Evolutionary conservation across 371 early-diverging fungal species (phyloP).

Genomic region (Rhizopus microsporus): DNA sequence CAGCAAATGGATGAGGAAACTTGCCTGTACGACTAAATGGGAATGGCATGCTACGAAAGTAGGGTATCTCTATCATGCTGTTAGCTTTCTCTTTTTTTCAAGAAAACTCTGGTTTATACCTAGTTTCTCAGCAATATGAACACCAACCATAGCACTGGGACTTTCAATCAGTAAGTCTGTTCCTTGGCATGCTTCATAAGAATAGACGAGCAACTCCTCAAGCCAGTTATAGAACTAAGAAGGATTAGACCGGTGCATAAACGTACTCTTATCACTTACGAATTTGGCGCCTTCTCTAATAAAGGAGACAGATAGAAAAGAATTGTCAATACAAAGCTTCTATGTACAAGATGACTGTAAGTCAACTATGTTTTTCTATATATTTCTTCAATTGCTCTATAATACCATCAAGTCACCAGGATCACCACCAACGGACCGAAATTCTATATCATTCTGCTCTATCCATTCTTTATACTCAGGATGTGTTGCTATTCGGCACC

Average conservation of each 20-base stretch:
- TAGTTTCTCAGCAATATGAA: constrained; percentile 77
- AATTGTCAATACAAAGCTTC: constrained; percentile 78
- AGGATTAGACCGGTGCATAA: neutral
- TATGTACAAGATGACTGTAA: constrained; percentile 13
- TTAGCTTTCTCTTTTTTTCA: neutral
- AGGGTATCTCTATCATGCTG: constrained; percentile 54
- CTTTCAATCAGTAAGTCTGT: constrained; percentile 77
- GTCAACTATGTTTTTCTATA: no score
- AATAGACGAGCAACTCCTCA: constrained; percentile 63
- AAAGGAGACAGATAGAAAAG: constrained; percentile 74
- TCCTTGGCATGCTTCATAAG: constrained; percentile 72
- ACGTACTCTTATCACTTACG: constrained; percentile 21
- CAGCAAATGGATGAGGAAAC: constrained; percentile 83
- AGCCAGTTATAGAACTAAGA: constrained; percentile 72
- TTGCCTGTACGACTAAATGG: constrained; percentile 77
- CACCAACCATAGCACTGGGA: constrained; percentile 75
- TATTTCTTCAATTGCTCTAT: neutral
- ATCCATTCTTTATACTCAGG: constrained; percentile 75
- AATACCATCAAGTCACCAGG: constrained; percentile 66
- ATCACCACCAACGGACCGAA: constrained; percentile 71
- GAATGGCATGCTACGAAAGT: constrained; percentile 76
- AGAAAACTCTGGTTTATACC: constrained; percentile 21
- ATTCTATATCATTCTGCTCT: constrained; percentile 72
- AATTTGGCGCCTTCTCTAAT: constrained; percentile 62
- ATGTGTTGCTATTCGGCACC: constrained; percentile 75